A percentile compares a stretch with the other conserved stretches of the same genome.
Evolutionary conservation across 805 yeast species (phyloP).

Genomic region (Kluyveromyces dobzhanskii): DNA sequence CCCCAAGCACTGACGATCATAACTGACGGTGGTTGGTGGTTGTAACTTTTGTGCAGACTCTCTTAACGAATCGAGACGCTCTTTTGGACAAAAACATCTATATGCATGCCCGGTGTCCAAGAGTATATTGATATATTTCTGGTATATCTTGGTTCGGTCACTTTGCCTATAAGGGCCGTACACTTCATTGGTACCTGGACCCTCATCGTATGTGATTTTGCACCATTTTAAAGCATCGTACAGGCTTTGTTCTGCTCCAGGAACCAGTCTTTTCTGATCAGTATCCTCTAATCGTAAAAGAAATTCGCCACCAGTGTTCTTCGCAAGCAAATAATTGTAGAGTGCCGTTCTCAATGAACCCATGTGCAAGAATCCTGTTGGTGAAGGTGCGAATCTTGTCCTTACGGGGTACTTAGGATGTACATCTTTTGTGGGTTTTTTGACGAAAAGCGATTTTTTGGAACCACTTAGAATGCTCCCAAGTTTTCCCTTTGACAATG

Average conservation of each 20-base stretch:
- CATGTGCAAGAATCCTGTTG: conserved; percentile 89
- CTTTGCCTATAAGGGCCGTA: conserved; percentile 81
- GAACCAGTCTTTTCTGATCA: conserved; percentile 69
- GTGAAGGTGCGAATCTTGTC: conserved; percentile 96
- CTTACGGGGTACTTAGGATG: conserved; percentile 53
- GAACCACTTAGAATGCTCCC: not conserved
- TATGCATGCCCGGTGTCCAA: conserved; percentile 69
- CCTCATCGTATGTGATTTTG: conserved; percentile 70
- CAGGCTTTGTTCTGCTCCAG: conserved; percentile 76
- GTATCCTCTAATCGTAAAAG: conserved; percentile 86
- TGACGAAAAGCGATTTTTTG: conserved; percentile 9
- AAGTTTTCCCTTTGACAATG: not conserved
- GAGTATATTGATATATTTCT: conserved; percentile 46
- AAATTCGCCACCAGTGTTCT: conserved; percentile 71
- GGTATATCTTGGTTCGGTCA: conserved; percentile 62
- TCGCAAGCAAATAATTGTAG: conserved; percentile 79
- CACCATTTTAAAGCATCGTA: conserved; percentile 74
- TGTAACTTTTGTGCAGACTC: conserved; percentile 63
- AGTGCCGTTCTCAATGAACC: conserved; percentile 93
- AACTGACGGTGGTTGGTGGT: conserved; percentile 89
- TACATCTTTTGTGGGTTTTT: conserved; percentile 18
- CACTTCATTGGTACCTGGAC: conserved; percentile 42
- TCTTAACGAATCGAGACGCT: conserved; percentile 57
- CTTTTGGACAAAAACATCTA: conserved; percentile 78
- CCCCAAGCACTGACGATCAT: conserved; percentile 73